Conservation (phyloP, 2,329 filamentous ascomycete species). For the Alternaria sp. region DNA sequence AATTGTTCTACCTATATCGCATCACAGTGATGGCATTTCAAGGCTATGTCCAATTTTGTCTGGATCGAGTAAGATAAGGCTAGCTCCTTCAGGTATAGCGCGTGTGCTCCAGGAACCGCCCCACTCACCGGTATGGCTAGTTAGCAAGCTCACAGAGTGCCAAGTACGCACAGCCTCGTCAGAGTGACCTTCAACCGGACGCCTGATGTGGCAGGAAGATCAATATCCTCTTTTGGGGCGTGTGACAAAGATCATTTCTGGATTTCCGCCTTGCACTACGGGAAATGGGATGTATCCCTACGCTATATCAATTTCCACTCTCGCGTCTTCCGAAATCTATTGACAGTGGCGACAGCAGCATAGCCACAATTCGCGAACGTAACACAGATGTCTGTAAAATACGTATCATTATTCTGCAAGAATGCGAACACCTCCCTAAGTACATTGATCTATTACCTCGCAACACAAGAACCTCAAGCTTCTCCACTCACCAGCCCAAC, state of each 20-base stretch:
- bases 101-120: neutral
- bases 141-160: conserved; percentile 3
- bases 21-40: neutral
- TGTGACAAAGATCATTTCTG: neutral
- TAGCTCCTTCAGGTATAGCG: neutral
- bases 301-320: neutral
- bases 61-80: neutral
- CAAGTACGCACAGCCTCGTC: conserved; percentile 9
- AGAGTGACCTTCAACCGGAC: neutral
- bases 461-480: neutral
- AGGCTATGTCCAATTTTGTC: conserved; percentile 1
- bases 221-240: neutral
- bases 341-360: neutral
- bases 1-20: conserved; percentile 6
- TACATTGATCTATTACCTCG: neutral
- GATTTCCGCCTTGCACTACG: conserved; percentile 3
- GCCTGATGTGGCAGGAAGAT: conserved; percentile 9
- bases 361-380: neutral
- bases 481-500: neutral
- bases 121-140: neutral
- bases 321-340: neutral
- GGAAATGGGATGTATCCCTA: conserved; percentile 7
- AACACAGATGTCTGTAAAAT: neutral
- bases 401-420: neutral
- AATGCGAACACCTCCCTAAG: neutral